Conservation (phyloP, 805 yeast genomes). For the Kluyveromyces aestuarii region DNA sequence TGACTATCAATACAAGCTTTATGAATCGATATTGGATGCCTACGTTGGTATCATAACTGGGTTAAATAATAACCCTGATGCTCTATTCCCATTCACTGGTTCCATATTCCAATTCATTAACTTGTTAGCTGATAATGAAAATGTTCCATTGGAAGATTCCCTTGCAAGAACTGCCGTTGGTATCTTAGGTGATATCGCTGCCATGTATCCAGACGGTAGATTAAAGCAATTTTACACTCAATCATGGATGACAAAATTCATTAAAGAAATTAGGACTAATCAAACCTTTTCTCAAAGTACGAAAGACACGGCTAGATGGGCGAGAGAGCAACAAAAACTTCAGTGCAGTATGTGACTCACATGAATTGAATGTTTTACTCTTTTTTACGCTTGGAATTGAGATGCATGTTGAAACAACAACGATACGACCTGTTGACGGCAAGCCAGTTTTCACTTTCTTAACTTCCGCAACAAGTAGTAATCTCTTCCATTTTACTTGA, state of each 20-base stretch:
- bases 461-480: not conserved
- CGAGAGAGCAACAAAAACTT: slow-evolving; percentile 56
- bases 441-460: no score
- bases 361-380: no score
- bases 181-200: slow-evolving; percentile 83
- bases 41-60: slow-evolving; percentile 95
- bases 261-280: slow-evolving; percentile 63
- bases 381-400: no score
- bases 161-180: slow-evolving; percentile 83
- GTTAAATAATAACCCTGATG: slow-evolving; percentile 57
- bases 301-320: slow-evolving; percentile 95
- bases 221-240: slow-evolving; percentile 56
- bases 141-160: slow-evolving; percentile 53
- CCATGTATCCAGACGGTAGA: slow-evolving; percentile 74
- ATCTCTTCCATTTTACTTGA: not conserved
- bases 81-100: slow-evolving; percentile 54
- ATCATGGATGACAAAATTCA: slow-evolving; percentile 72
- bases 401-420: no score
- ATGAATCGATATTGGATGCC: slow-evolving; percentile 89
- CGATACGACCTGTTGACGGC: no score
- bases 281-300: slow-evolving; percentile 55
- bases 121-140: slow-evolving; percentile 48
- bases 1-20: slow-evolving; percentile 63
- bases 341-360: slow-evolving; percentile 19
- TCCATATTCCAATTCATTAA: slow-evolving; percentile 65